Evolutionary conservation across 208 protist genomes (phyloP).

Genomic region (Tetramitus jugosus): DNA sequence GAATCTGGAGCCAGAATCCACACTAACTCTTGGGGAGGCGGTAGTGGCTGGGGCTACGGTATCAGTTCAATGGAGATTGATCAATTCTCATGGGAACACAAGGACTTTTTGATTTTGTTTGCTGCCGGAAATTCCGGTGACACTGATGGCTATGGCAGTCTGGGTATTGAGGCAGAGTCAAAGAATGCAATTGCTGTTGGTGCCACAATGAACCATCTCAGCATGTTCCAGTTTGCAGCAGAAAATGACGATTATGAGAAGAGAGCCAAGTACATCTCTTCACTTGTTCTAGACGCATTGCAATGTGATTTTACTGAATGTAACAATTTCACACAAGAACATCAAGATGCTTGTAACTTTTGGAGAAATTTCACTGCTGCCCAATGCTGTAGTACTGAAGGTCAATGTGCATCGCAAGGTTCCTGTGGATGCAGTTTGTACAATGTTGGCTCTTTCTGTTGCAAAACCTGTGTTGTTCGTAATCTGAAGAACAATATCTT

Average conservation of each 20-base stretch:
- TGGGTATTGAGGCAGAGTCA: background rate
- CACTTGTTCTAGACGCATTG: too few species aligned
- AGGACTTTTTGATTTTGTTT: constrained; percentile 13
- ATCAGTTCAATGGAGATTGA: constrained; percentile 6
- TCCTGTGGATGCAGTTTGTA: too few species aligned
- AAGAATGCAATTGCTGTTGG: constrained; percentile 20
- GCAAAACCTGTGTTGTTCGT: background rate
- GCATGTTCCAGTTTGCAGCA: background rate
- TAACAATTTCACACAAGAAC: background rate
- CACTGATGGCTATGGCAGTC: background rate
- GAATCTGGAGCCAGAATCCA: constrained; percentile 54
- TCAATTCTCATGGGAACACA: background rate
- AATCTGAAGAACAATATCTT: background rate
- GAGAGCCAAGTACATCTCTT: too few species aligned
- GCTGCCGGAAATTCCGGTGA: constrained; percentile 16
- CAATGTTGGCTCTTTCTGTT: too few species aligned
- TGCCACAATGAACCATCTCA: background rate
- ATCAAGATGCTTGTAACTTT: background rate
- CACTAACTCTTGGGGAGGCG: constrained; percentile 74
- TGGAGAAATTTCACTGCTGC: background rate
- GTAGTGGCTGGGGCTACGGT: constrained; percentile 3
- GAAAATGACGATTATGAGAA: background rate
- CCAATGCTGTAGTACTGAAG: constrained; percentile 6
- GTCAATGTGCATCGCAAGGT: background rate
- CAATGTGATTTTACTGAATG: background rate